phyloP scores from a whole-genome alignment of 1,139 yeast species.

The Saccharomyces uvarum region DNA sequence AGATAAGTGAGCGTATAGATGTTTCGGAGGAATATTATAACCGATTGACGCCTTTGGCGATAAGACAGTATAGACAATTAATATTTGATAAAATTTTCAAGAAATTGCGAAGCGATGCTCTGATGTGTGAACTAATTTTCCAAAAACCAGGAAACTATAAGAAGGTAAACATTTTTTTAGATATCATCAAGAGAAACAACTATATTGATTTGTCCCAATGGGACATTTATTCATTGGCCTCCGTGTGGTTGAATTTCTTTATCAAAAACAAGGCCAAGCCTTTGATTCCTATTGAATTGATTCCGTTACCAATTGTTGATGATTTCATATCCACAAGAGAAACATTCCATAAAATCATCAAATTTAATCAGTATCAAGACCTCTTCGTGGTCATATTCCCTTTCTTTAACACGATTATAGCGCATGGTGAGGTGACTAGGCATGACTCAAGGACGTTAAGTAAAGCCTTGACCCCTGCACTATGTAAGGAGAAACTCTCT shows the following conservation, averaged over 20 bases:
- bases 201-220: slow-evolving; percentile 52
- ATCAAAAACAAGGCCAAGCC: slow-evolving; percentile 41
- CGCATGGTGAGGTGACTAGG: slow-evolving; percentile 34
- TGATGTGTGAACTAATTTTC: slow-evolving; percentile 42
- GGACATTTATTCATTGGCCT: slow-evolving; percentile 54
- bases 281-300: slow-evolving; percentile 39
- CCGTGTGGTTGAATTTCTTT: slow-evolving; percentile 43
- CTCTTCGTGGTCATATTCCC: slow-evolving; percentile 38
- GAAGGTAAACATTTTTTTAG: slow-evolving; percentile 43
- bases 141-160: slow-evolving; percentile 53
- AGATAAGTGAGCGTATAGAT: slow-evolving; percentile 31
- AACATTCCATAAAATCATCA: slow-evolving; percentile 34
- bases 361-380: slow-evolving; percentile 27
- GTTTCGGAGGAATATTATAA: slow-evolving; percentile 31
- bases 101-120: slow-evolving; percentile 41
- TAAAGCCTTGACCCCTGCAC: slow-evolving; percentile 43
- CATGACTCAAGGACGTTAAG: slow-evolving; percentile 43
- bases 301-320: slow-evolving; percentile 44
- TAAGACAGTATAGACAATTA: slow-evolving; percentile 32
- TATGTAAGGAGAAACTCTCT: slow-evolving; percentile 46
- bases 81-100: slow-evolving; percentile 41
- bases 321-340: slow-evolving; percentile 36
- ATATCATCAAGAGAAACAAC: slow-evolving; percentile 48
- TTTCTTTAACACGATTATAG: slow-evolving; percentile 35
- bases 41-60: slow-evolving; percentile 26